Percentiles rank a stretch among this genome's conserved stretches.
phyloP scores from a whole-genome alignment of 208 protist species.

The Leishmania amazonensis region DNA sequence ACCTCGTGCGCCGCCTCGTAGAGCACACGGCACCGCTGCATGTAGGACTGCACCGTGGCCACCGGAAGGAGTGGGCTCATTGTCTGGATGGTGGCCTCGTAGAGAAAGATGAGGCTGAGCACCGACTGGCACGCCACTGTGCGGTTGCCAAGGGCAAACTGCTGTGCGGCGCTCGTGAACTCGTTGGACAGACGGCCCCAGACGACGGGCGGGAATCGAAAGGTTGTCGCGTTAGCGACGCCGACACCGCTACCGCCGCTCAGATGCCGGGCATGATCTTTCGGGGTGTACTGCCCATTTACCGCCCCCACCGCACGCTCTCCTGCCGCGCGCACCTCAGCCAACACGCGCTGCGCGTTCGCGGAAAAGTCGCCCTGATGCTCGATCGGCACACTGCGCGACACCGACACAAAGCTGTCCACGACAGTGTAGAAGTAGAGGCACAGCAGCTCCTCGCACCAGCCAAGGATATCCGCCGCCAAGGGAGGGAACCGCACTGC shows the following conservation, averaged over 20 bases:
- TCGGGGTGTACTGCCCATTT: conserved; percentile 33
- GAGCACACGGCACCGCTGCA: conserved; percentile 44
- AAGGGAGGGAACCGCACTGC: conserved; percentile 78
- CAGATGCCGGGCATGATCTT: conserved; percentile 14
- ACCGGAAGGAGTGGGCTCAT: conserved; percentile 61
- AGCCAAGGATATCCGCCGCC: conserved; percentile 64
- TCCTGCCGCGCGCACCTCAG: conserved; percentile 47
- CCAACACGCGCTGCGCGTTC: conserved; percentile 44
- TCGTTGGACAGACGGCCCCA: conserved; percentile 55
- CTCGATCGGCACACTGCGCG: conserved; percentile 68
- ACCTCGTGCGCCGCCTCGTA: conserved; percentile 61
- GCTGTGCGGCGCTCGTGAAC: conserved; percentile 54
- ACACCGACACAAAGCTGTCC: conserved; percentile 89
- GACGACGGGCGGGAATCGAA: conserved; percentile 69
- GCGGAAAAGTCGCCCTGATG: conserved; percentile 72
- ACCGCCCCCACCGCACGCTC: conserved; percentile 44
- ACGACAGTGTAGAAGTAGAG: conserved; percentile 82
- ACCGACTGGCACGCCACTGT: conserved; percentile 63
- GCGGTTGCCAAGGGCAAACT: conserved; percentile 70
- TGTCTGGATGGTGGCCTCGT: conserved; percentile 58
- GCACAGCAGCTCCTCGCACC: conserved; percentile 70
- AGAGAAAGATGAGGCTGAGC: conserved; percentile 60
- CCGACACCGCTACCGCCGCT: conserved; percentile 1
- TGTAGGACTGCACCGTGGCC: conserved; percentile 37
- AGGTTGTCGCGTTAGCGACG: conserved; percentile 1